These are phyloP conservation scores for Torulaspora globosa DNA, from an alignment of 1,139 yeast species.

Conservation along the genomic window DNA sequence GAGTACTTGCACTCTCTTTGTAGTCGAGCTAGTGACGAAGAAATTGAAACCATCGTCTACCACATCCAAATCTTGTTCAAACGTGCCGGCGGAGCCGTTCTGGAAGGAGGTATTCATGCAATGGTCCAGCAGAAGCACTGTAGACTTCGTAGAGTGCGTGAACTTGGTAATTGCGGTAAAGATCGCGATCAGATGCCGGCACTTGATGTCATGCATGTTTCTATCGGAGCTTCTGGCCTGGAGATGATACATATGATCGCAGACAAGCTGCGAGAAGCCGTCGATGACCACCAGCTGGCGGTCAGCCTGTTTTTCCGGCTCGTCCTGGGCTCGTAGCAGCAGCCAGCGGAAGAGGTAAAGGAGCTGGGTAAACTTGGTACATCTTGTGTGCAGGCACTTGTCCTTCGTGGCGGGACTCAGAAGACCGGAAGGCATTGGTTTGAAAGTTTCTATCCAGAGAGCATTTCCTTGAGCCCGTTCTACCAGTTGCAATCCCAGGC, in stretches of 20 bases:
- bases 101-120: slow-evolving; percentile 35
- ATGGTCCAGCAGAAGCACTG: slow-evolving; percentile 29
- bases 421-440: slow-evolving; percentile 15
- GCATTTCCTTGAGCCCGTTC: slow-evolving; percentile 16
- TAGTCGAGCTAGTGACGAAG: slow-evolving; percentile 22
- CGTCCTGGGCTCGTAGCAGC: slow-evolving; percentile 8
- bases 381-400: slow-evolving; percentile 14
- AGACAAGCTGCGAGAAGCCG: slow-evolving; percentile 33
- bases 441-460: slow-evolving; percentile 33
- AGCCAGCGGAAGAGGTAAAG: slow-evolving; percentile 27
- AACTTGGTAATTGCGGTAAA: slow-evolving; percentile 32
- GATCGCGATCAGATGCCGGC: slow-evolving; percentile 26
- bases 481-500: slow-evolving; percentile 25
- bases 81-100: slow-evolving; percentile 15
- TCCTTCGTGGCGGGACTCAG: neutral
- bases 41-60: slow-evolving; percentile 26
- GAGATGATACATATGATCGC: slow-evolving; percentile 26
- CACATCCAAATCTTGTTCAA: slow-evolving; percentile 20
- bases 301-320: neutral
- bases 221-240: slow-evolving; percentile 8
- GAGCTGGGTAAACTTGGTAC: slow-evolving; percentile 29
- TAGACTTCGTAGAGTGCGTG: slow-evolving; percentile 23
- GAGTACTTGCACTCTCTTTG: slow-evolving; percentile 29
- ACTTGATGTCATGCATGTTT: slow-evolving; percentile 29
- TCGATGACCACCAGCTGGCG: slow-evolving; percentile 28